Base-by-base conservation (phyloP, 116 monocot species). In the Cymodocea nodosa region DNA sequence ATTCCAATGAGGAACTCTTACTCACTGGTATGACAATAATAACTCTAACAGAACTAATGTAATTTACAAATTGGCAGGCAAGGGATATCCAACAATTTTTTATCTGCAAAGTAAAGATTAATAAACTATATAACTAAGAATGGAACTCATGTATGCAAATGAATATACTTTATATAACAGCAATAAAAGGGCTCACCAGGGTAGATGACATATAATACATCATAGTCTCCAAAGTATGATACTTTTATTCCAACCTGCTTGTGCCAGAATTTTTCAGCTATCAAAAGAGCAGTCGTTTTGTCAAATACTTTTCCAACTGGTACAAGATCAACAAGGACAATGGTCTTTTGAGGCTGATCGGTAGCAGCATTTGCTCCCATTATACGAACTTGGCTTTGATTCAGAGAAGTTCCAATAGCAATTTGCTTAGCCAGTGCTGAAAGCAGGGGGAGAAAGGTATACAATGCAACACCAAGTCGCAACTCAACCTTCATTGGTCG, bases 361-460 rank as follows among this genome's bases (percentile, higher is more conserved):
- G 51, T 77, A 56, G 76, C 87, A 66, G 84, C 82, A 87, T 89
- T 94, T 56, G 94, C 94, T 69, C 94, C 94, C 94, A 89, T 94
- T 65, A 94, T 77, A 19, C 87, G 86, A 13, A 94, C 94, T 71
- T 94, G 94, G 40, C 81, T 80, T 78, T 79, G 84, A 55, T 78
- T 74, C 82, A 94, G 75, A 15, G 44, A 72, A 48, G 64, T 64
- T 70, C 89, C 89, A 52, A 72, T 52, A 4, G 86, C 77, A 76
- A 93, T 82, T 81, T 93, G 89, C 79, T 84, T 58, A 19, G 89
- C 89, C 70, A 93, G 81, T 60, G 86, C 76, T 35, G 93, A 76
- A 44, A 89, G 86, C 74, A 89, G 78, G 1, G 93, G 93, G 72
- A 93, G 89, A 73, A 93, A 93, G 63, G 81, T 72, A 63, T 82